phyloP scores from a whole-genome alignment of 2,329 filamentous ascomycete species.

The Diaporthe aspalathi region DNA sequence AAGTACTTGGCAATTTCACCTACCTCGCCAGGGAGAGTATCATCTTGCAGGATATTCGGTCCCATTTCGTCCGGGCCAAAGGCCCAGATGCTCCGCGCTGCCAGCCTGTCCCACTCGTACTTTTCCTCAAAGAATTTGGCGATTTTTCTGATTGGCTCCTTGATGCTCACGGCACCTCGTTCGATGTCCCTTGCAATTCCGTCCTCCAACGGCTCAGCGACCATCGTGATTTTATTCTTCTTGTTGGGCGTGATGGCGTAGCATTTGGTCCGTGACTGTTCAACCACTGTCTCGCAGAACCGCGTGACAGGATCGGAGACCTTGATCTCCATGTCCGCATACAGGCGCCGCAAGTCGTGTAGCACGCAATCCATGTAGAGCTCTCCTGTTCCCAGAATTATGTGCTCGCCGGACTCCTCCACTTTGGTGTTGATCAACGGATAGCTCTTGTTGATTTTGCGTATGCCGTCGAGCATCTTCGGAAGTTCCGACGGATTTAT shows the following conservation, averaged over 20 bases:
- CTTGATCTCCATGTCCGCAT: constrained; percentile 99
- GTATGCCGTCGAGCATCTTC: constrained; percentile 97
- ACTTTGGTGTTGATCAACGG: constrained; percentile 96
- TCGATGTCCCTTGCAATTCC: constrained; percentile 97
- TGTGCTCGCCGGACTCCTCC: constrained; percentile 96
- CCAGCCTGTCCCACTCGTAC: constrained; percentile 96
- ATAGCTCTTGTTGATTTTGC: constrained; percentile 98
- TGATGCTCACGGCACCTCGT: constrained; percentile 87
- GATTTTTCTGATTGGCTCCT: constrained; percentile 90
- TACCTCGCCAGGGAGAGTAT: constrained; percentile 90
- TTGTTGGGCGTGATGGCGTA: constrained; percentile 99
- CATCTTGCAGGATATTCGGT: constrained; percentile 95
- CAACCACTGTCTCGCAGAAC: constrained; percentile 97
- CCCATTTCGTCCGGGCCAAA: constrained; percentile 96
- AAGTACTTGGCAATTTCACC: constrained; percentile 46
- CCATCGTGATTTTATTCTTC: constrained; percentile 99
- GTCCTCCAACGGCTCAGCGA: constrained; percentile 93
- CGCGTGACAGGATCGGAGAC: constrained; percentile 97
- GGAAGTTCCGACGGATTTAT: constrained; percentile 98
- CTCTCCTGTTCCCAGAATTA: constrained; percentile 94
- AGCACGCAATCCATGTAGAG: constrained; percentile 99
- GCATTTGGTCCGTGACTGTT: constrained; percentile 97
- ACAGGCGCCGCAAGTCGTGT: constrained; percentile 91
- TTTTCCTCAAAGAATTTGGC: constrained; percentile 98
- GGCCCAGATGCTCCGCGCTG: constrained; percentile 96